These are phyloP conservation scores for Carex parvula DNA, from an alignment of 176 grass and related monocot species.

Conservation along the genomic window DNA sequence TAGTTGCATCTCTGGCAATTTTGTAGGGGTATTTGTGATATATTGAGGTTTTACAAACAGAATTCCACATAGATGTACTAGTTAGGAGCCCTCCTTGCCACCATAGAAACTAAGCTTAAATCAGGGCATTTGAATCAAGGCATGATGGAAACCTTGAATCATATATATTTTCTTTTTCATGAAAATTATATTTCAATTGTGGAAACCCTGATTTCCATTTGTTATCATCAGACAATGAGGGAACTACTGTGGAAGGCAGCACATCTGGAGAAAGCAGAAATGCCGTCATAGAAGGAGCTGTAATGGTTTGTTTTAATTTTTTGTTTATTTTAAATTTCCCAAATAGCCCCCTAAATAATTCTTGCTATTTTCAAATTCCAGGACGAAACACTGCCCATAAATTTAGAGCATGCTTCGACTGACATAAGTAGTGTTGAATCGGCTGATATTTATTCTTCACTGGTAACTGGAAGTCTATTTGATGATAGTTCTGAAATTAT, in stretches of 20 bases:
- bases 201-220: not conserved
- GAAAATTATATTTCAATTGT: not conserved
- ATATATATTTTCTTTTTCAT: not conserved
- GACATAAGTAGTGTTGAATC: constrained; percentile 24
- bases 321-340: not conserved
- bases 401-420: constrained; percentile 12
- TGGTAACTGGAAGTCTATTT: constrained; percentile 54
- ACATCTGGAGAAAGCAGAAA: constrained; percentile 28
- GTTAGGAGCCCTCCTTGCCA: too few relatives aligned
- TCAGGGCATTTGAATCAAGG: not conserved
- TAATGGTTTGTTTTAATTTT: not conserved
- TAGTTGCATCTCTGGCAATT: not conserved
- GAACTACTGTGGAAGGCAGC: constrained; percentile 5
- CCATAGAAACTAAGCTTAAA: not conserved
- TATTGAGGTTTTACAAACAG: not conserved
- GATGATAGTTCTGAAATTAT: constrained; percentile 37
- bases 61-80: not conserved
- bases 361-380: constrained; percentile 6
- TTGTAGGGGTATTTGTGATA: not conserved
- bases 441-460: constrained; percentile 41
- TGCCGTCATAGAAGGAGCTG: constrained; percentile 7
- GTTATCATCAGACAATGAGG: constrained; percentile 50
- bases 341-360: constrained; percentile 9
- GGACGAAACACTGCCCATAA: constrained; percentile 19
- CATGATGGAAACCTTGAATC: not conserved